phyloP scores from a whole-genome alignment of 805 yeast genomes.

The Komagataella kurtzmanii region DNA sequence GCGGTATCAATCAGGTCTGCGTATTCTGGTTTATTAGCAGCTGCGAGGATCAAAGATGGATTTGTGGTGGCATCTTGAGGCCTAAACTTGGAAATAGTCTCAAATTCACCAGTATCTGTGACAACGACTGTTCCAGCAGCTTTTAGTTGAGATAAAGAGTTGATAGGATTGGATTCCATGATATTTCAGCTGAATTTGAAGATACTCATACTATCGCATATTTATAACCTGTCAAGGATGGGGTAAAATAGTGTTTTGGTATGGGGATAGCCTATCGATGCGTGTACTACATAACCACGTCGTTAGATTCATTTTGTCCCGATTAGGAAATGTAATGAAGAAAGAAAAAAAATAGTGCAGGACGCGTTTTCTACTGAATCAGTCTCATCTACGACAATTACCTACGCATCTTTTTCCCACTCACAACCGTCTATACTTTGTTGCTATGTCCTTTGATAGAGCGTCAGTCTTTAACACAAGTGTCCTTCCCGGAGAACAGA shows the following conservation, averaged over 20 bases:
- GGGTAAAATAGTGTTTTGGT: background rate
- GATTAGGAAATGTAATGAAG: background rate
- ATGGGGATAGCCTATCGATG: background rate
- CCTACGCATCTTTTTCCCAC: background rate
- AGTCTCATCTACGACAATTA: background rate
- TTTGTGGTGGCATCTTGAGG: constrained; percentile 99
- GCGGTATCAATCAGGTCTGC: constrained; percentile 85
- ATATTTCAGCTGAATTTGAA: background rate
- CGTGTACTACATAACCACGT: background rate
- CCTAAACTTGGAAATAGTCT: constrained; percentile 90
- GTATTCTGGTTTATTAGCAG: constrained; percentile 82
- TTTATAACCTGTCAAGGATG: background rate
- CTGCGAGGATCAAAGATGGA: constrained; percentile 95
- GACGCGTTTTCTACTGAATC: background rate
- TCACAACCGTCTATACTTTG: background rate
- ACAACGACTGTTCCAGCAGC: constrained; percentile 94
- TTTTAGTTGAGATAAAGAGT: constrained; percentile 85
- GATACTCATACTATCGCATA: background rate
- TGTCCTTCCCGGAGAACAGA: constrained; percentile 76
- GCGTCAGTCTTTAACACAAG: constrained; percentile 64
- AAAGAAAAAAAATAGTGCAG: too few relatives aligned
- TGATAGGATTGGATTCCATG: constrained; percentile 7
- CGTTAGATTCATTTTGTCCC: background rate
- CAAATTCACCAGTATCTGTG: constrained; percentile 98
- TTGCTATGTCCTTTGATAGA: constrained; percentile 56